phyloP scores from a whole-genome alignment of 768 basidiomycete genomes.

The Sarcomyxa edulis region DNA sequence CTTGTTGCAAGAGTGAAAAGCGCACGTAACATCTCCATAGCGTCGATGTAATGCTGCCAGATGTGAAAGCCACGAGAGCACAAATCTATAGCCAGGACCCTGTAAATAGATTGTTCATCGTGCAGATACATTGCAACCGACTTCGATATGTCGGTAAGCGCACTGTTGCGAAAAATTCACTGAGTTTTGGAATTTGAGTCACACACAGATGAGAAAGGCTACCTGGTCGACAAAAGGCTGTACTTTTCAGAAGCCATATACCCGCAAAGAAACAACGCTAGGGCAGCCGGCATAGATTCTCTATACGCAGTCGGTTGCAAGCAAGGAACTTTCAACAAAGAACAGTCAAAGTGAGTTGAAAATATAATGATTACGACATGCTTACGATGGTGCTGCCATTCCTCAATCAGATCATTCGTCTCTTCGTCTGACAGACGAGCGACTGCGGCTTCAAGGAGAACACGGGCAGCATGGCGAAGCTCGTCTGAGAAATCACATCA shows the following conservation, averaged over 20 bases:
- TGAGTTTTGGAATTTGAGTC: constrained; percentile 3
- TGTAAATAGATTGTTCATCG: constrained; percentile 60
- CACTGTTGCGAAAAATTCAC: constrained; percentile 33
- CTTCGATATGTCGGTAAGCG: constrained; percentile 78
- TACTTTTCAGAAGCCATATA: constrained; percentile 80
- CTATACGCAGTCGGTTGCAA: constrained; percentile 56
- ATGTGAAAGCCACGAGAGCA: constrained; percentile 88
- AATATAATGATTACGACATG: constrained; percentile 1
- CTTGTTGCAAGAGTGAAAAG: constrained; percentile 79
- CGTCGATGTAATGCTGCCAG: constrained; percentile 93
- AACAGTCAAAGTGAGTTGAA: neutral
- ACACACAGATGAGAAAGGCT: constrained; percentile 9
- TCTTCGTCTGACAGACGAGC: constrained; percentile 65
- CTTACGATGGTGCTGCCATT: constrained; percentile 63
- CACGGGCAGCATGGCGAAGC: constrained; percentile 68
- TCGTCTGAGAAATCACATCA: constrained; percentile 42
- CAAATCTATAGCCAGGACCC: constrained; percentile 79
- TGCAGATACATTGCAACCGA: constrained; percentile 77
- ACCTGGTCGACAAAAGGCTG: constrained; percentile 71
- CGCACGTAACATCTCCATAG: constrained; percentile 80
- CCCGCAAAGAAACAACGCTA: constrained; percentile 78
- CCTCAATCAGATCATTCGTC: constrained; percentile 49
- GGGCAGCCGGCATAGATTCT: constrained; percentile 52
- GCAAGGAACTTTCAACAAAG: constrained; percentile 43
- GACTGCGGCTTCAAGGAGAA: constrained; percentile 75